These are phyloP conservation scores for Phytopythium cucurbitacearum DNA, from an alignment of 352 stramenopile genomes.

Conservation along the genomic window DNA sequence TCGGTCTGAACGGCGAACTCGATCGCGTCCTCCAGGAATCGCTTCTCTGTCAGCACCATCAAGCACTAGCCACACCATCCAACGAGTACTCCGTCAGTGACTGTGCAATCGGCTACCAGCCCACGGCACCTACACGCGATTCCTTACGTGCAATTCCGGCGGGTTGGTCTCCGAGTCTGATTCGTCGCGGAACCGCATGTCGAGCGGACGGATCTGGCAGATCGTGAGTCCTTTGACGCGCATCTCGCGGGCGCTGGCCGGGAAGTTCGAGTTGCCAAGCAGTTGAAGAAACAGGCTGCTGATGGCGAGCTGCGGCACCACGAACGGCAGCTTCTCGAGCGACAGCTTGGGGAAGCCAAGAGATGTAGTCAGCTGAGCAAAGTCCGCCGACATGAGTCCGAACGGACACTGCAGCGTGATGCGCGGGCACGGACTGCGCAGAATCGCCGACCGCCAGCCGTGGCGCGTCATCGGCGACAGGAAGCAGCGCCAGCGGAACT, in stretches of 20 bases:
- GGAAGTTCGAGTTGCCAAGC: constrained; percentile 81
- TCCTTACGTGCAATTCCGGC: constrained; percentile 34
- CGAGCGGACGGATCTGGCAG: constrained; percentile 58
- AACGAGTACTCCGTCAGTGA: too few relatives aligned
- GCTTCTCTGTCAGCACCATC: constrained; percentile 76
- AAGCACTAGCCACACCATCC: constrained; percentile 33
- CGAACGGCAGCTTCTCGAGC: constrained; percentile 70
- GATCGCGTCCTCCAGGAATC: constrained; percentile 59
- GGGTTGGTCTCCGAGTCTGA: constrained; percentile 15
- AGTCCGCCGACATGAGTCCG: constrained; percentile 62
- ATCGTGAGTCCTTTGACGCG: constrained; percentile 72
- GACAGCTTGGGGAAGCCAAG: constrained; percentile 58
- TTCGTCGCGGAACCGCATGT: constrained; percentile 61
- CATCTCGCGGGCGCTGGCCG: constrained; percentile 38
- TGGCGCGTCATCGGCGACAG: constrained; percentile 52
- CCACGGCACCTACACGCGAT: constrained; percentile 2
- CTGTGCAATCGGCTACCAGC: not conserved
- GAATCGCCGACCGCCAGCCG: constrained; percentile 46
- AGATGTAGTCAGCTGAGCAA: constrained; percentile 77
- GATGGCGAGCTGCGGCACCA: constrained; percentile 64
- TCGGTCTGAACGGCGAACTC: constrained; percentile 78
- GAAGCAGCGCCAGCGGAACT: constrained; percentile 76
- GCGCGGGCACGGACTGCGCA: constrained; percentile 58
- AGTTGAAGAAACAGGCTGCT: constrained; percentile 73
- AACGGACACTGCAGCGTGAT: constrained; percentile 78